Base-by-base conservation (phyloP, 257 asterid species). In the Nicotiana attenuata region DNA sequence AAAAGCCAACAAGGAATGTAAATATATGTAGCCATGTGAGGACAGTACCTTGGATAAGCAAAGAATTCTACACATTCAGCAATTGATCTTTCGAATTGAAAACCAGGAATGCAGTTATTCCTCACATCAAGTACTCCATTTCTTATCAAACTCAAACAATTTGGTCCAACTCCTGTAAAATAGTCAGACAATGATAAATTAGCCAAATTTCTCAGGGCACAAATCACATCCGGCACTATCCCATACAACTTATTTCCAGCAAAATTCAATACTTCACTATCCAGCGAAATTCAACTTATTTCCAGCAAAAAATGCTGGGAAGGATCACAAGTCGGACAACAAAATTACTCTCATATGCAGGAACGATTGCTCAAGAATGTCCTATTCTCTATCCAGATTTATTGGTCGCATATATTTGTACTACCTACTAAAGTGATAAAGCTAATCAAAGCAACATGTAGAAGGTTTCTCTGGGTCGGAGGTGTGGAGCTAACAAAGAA, bases 141-240 rank as follows among this genome's bases (percentile, higher is more conserved):
- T 78, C 26, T 31, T 28, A 91, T 81, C 91, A 88, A 81, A 7
- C 85, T 66, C 93, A 81, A 31, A 45, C 97, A 93, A 19, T 75
- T 50, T 11, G 90, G 92, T 77, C 97, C 98, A 38, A 91, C 83
- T 10, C 38, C 67, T 11, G 83, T 91, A 5, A 93, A 91, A 65
- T 93, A 91, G 76, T 93, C 87, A 7, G 97, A 88, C 61, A 93
- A 65, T 3, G 97, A 89, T 64, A 92, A 80, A 76, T 91, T 92
- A 3, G 65, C 90, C 90, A 87, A 65, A 59, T 84, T 91, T 53
- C 87, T 87, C 22, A 88, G 65, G 59, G 57, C 78, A 67, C 98
- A 93, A 9, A 93, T 22, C 77, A 67, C 89, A 65, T 93, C 97
- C 1, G 97, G 98, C 38, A 93, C 91, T 28, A 15, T 19, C 0